Conservation (phyloP, 805 yeast genomes). For the Candida pseudoglaebosa region DNA sequence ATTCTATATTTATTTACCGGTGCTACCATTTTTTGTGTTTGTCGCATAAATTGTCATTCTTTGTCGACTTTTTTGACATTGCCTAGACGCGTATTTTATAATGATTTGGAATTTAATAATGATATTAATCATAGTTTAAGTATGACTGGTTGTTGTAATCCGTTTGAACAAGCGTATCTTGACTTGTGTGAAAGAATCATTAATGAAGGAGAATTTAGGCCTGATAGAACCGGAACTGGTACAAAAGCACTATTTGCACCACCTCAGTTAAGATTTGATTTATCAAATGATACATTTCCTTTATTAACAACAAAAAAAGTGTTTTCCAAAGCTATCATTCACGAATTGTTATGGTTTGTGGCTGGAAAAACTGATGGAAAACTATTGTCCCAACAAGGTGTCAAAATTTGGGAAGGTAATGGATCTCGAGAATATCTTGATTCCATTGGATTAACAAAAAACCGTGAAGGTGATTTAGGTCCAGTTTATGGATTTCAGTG, state of each 20-base stretch:
- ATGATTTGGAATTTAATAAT: not conserved
- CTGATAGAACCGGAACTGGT: slow-evolving; percentile 98
- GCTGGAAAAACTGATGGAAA: slow-evolving; percentile 88
- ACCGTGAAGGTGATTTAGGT: slow-evolving; percentile 93
- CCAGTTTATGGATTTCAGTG: slow-evolving; percentile 99
- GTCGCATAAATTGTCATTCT: not conserved
- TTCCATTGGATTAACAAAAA: slow-evolving; percentile 68
- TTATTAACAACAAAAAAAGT: slow-evolving; percentile 90
- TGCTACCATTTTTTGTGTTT: not conserved
- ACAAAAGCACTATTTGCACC: slow-evolving; percentile 91
- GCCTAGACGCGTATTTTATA: not conserved
- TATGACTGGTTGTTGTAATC: slow-evolving; percentile 30
- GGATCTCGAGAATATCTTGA: slow-evolving; percentile 92
- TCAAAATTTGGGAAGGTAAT: slow-evolving; percentile 99
- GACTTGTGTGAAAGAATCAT: slow-evolving; percentile 77
- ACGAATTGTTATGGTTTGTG: slow-evolving; percentile 91
- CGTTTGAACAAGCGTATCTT: slow-evolving; percentile 81
- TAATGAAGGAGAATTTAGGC: slow-evolving; percentile 81
- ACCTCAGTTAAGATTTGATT: slow-evolving; percentile 83
- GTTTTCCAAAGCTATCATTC: slow-evolving; percentile 81
- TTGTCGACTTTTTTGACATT: not conserved
- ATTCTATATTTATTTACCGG: too few species aligned
- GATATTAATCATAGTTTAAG: not conserved
- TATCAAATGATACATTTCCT: slow-evolving; percentile 74
- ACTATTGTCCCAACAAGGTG: slow-evolving; percentile 72